Base-by-base conservation (phyloP, 169 alveolate species). In the Theileria parva region DNA sequence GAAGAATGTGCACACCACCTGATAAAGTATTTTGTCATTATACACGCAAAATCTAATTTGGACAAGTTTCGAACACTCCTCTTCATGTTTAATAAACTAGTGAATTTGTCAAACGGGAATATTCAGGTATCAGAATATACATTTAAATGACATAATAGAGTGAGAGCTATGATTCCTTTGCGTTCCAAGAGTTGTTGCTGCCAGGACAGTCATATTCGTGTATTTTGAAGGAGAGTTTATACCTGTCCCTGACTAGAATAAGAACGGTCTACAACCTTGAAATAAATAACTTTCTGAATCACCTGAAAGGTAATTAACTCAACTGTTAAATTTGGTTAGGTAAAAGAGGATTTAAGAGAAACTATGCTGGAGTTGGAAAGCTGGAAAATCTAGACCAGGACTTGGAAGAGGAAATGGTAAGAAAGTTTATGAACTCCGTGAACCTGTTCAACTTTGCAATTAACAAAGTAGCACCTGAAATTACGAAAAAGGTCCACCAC, bases 71-170 rank as follows among this genome's bases (percentile, higher is more conserved):
- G 97, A 79, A 92, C 97, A 12, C 81, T 97, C 23, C 86, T 97
- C 61, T 89, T 97, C 67, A 97, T 97, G 99, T 95, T 96, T 75
- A 96, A 95, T 81, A 98, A 97, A 81, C 94, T 98, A 32, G 93
- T 96, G 74, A 93, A 95, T 67, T 91, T 96, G 23, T 97, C 96
- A 32, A 92, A 92, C 66, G 97, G 95, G 53, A 96, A 95, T 23
- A 64, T 75, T 48, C 81, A 84, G 89, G 73, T 88, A 63, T 32
- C 37, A 44, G 3, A 11, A 1, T 15, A 44, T 44, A 44, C 7
- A 25, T 57, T 19, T 3, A 23, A 23, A n/a, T 63, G 25, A 63
- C 23, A 11, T 28, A 59, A 32, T 67, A 86, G 89, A 70, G 85
- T 17, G 93, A 87, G 73, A 91, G 87, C 73, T 73, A 86, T 67